These are phyloP conservation scores for Aspergillus wentii DNA, from an alignment of 495 filamentous ascomycete genomes.

Conservation along the genomic window DNA sequence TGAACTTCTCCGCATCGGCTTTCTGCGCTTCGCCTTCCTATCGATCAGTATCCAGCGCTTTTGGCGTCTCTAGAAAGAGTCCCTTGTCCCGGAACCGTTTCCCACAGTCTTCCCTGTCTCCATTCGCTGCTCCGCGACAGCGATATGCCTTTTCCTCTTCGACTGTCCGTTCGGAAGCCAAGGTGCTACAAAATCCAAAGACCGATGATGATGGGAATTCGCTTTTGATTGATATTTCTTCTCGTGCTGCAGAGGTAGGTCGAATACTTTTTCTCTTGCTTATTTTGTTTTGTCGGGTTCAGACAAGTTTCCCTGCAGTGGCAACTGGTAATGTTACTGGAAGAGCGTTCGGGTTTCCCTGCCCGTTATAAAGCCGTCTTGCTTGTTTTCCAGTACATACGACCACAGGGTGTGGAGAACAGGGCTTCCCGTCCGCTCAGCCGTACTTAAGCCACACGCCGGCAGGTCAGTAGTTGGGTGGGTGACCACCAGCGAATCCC, in stretches of 20 bases:
- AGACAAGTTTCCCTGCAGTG: no score
- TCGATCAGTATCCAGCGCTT: constrained; percentile 2
- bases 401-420: constrained; percentile 48
- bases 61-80: background rate
- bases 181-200: constrained; percentile 34
- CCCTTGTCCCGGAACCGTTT: background rate
- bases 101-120: background rate
- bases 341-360: no score
- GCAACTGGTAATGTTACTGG: no score
- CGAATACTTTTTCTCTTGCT: constrained; percentile 2
- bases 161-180: constrained; percentile 20
- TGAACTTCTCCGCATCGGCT: constrained; percentile 34
- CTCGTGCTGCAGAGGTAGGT: constrained; percentile 72
- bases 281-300: no score
- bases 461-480: constrained; percentile 46
- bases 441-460: constrained; percentile 49
- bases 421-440: constrained; percentile 47
- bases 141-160: constrained; percentile 30
- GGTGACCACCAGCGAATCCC: constrained; percentile 49
- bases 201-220: constrained; percentile 72
- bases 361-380: no score
- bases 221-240: constrained; percentile 75
- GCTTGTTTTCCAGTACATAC: constrained; percentile 32
- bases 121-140: constrained; percentile 5
- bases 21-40: constrained; percentile 13